phyloP scores from a whole-genome alignment of 2,329 filamentous ascomycete species.

The Aureobasidium mangrovei region DNA sequence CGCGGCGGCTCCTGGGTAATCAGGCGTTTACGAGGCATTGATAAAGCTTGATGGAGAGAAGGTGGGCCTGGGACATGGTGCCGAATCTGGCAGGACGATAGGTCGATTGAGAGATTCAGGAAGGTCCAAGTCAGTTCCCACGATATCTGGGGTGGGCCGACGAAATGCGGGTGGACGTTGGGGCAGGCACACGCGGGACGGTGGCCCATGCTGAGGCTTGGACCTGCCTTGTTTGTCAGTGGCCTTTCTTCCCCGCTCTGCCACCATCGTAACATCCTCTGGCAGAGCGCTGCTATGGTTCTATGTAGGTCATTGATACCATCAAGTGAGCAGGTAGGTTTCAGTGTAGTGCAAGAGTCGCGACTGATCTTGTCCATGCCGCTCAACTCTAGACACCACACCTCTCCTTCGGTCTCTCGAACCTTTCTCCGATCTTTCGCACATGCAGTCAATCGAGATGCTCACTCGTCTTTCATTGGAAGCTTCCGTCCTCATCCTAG shows the following conservation, averaged over 20 bases:
- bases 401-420: background rate
- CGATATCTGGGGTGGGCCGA: background rate
- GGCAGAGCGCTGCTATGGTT: no score
- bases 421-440: background rate
- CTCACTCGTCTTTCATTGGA: background rate
- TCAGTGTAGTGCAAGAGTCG: no score
- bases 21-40: constrained; percentile 18
- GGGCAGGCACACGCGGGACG: background rate
- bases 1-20: constrained; percentile 15
- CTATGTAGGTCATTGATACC: no score
- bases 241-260: no score
- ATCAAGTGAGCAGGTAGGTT: no score
- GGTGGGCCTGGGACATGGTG: constrained; percentile 3
- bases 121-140: constrained; percentile 10
- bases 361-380: no score
- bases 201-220: background rate
- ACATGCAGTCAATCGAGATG: background rate
- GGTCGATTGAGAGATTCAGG: constrained; percentile 1
- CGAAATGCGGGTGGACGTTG: background rate
- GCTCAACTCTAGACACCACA: no score
- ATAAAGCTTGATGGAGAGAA: background rate
- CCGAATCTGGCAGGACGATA: background rate
- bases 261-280: no score
- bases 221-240: no score
- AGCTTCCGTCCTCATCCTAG: constrained; percentile 34